Evolutionary conservation across 1,284 basidiomycete species (phyloP), one percentile per base, ranked within the genome.

Genomic region (Phlebopus sp.): DNA sequence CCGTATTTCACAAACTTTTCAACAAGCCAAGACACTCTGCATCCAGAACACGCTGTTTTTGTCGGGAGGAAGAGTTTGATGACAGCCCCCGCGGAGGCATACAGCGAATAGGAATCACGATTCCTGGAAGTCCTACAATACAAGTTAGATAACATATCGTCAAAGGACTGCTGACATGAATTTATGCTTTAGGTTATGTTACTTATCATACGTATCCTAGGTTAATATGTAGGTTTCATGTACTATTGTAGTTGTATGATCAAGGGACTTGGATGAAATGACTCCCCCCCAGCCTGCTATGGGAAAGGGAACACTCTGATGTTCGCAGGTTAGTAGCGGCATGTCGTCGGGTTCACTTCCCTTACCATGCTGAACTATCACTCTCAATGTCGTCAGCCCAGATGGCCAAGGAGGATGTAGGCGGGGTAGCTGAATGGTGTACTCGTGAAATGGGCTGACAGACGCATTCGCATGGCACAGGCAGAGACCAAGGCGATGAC

Each of bases 51-150:
- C 21, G 5, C 4, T 48, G 50, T 42, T 46, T 50, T 30, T 57
- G 53, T 47, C n/a, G 44, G n/a, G n/a, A n/a, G 29, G n/a, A 37
- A 14, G 37, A 43, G 23, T 21, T 38, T 2, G 15, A 36, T 11
- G 9, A 36, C 7, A 29, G 14, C 3, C 13, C 30, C 7, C 39
- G 39, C 10, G 18, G 17, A 10, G 44, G 23, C 18, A 46, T 34
- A 6, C 50, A 54, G 42, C 59, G 47, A 48, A 52, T 54, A 6
- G 44, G 51, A 31, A 46, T 62, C 14, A 47, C 18, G 35, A 46
- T 64, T 46, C 58, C 63, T 37, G 52, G 60, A 13, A 64, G 56
- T 37, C 53, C 58, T 9, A 65, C 56, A 8, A 47, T 57, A 38
- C 55, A 41, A 25, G 50, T 50, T 8, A 46, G 44, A 44, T 59